Base-by-base conservation (phyloP, 805 yeast species). In the Vanderwaltozyma polyspora region DNA sequence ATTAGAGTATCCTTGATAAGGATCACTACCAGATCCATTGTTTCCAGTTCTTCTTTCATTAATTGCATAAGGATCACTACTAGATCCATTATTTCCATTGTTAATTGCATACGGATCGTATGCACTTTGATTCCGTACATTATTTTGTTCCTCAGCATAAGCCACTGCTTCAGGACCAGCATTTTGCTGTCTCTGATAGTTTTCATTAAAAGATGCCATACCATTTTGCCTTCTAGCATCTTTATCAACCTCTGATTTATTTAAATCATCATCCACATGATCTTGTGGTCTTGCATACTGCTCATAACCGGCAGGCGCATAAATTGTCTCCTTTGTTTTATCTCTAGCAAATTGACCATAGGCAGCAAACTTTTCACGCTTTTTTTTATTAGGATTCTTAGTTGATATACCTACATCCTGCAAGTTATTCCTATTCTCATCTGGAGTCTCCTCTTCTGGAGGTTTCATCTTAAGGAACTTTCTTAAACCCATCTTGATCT, bases 271-370 rank as follows among this genome's bases (percentile, higher is more conserved):
- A 3, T 4, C 16, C n/a, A n/a, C n/a, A 3, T 21, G 43, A 9
- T 48, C 47, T 8, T 36, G 39, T 10, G 40, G 42, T 5, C n/a
- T 11, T 14, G 56, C 55, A 26, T 46, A 42, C 25, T 47, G 44
- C 24, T 55, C 57, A 40, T 62, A 60, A 1, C 64, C 64, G 31
- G 53, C 49, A 6, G 67, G 67, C 3, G 66, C 64, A 37, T 54
- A 59, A 14, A 53, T 47, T 29, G 52, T 49, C 31, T 53, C 53
- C 25, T 48, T 45, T 5, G 52, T 46, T 36, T 55, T 57, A 19
- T 66, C 67, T 34, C 58, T 57, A 4, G 74, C 70, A 46, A 55
- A 66, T 14, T 60, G 56, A 2, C 64, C 57, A 40, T 69, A 71
- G 7, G 73, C 73, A 17, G 63, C 58, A 49, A 71, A 63, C 38